phyloP scores from a whole-genome alignment of 2,329 filamentous ascomycete genomes.

The Clonostachys byssicola region DNA sequence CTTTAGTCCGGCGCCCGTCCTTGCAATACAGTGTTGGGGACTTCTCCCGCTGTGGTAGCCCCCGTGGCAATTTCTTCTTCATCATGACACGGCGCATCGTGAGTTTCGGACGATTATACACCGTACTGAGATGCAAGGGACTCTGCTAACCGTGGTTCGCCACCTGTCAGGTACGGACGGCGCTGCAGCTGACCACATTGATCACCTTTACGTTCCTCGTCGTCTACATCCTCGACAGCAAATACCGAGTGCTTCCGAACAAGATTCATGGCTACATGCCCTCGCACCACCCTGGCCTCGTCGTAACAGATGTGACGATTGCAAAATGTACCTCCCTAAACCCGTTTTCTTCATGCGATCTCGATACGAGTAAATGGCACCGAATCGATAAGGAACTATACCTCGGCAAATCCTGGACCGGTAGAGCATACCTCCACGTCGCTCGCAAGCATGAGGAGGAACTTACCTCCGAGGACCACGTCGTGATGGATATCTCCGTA shows the following conservation, averaged over 20 bases:
- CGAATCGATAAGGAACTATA: slow-evolving; percentile 88
- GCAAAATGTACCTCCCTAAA: slow-evolving; percentile 73
- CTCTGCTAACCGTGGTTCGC: background rate
- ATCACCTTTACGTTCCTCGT: slow-evolving; percentile 64
- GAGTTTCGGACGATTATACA: slow-evolving; percentile 5
- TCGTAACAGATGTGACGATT: slow-evolving; percentile 82
- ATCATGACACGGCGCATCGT: slow-evolving; percentile 32
- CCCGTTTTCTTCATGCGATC: slow-evolving; percentile 68
- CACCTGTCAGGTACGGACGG: slow-evolving; percentile 53
- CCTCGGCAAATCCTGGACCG: slow-evolving; percentile 68
- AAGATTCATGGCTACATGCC: slow-evolving; percentile 85
- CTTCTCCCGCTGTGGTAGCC: background rate
- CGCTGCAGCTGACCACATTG: slow-evolving; percentile 69
- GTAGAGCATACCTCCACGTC: slow-evolving; percentile 76
- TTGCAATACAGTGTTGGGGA: background rate
- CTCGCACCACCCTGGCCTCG: slow-evolving; percentile 75
- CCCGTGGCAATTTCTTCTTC: background rate
- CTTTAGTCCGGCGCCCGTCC: background rate
- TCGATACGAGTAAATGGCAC: slow-evolving; percentile 71
- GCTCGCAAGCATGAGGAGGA: slow-evolving; percentile 85
- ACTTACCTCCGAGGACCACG: slow-evolving; percentile 66
- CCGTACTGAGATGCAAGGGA: background rate
- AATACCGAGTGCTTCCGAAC: slow-evolving; percentile 80
- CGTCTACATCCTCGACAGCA: slow-evolving; percentile 80
- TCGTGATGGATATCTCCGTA: slow-evolving; percentile 76